These are phyloP conservation scores for Tillandsia fasciculata DNA, from an alignment of 176 grass and related monocot species.

Conservation along the genomic window DNA sequence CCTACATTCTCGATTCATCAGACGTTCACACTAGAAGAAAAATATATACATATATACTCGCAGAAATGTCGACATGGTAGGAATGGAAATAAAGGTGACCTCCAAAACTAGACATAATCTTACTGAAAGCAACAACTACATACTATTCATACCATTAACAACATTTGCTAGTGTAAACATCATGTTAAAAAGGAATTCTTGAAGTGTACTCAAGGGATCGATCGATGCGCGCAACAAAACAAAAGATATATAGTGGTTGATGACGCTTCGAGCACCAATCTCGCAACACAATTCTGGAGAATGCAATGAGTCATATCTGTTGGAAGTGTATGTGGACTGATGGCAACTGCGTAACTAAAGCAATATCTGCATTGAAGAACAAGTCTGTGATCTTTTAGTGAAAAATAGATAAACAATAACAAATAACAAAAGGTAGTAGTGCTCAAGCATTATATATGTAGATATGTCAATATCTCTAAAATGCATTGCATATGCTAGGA, in stretches of 20 bases:
- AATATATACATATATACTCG: too few relatives aligned
- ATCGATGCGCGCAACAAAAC: slow-evolving; percentile 2
- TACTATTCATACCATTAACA: neutral
- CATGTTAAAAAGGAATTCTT: neutral
- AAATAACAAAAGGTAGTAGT: neutral
- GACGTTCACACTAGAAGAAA: too few relatives aligned
- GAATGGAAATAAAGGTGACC: neutral
- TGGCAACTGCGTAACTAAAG: neutral
- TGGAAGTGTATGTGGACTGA: neutral
- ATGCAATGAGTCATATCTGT: neutral
- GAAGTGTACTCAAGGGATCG: slow-evolving; percentile 1
- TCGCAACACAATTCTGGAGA: neutral
- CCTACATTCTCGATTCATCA: too few relatives aligned
- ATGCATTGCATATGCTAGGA: neutral
- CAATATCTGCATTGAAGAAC: neutral
- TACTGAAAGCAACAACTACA: slow-evolving; percentile 5
- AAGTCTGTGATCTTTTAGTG: neutral
- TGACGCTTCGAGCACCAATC: slow-evolving; percentile 6
- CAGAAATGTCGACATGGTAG: too few relatives aligned
- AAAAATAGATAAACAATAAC: neutral
- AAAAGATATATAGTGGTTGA: slow-evolving; percentile 5
- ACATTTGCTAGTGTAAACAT: neutral
- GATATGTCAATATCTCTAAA: neutral
- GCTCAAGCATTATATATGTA: neutral
- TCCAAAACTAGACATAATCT: neutral